phyloP scores from a whole-genome alignment of 495 filamentous ascomycete genomes.

The Collariella sp. region DNA sequence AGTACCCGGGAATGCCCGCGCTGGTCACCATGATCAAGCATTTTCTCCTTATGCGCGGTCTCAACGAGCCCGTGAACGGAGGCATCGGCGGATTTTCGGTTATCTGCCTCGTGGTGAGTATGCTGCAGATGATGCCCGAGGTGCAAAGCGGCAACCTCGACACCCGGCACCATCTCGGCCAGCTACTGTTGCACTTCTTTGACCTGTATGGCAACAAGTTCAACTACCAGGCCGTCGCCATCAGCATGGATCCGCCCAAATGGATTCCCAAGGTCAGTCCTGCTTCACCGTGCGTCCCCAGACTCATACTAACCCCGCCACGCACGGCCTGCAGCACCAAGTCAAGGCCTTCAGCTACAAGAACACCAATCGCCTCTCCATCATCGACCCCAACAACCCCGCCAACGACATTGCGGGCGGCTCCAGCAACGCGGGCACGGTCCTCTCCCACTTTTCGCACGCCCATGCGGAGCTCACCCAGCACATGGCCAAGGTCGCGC shows the following conservation, averaged over 20 bases:
- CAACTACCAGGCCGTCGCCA: conserved; percentile 54
- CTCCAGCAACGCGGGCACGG: conserved; percentile 52
- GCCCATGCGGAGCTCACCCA: conserved; percentile 49
- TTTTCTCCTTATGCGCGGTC: conserved; percentile 73
- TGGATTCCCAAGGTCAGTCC: conserved; percentile 63
- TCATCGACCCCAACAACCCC: conserved; percentile 80
- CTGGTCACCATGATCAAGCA: conserved; percentile 86
- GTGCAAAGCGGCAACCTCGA: conserved; percentile 48
- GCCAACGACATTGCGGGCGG: conserved; percentile 82
- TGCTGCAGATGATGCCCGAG: conserved; percentile 69
- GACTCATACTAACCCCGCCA: too few relatives aligned
- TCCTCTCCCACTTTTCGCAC: conserved; percentile 55
- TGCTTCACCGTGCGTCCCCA: not conserved
- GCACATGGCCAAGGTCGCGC: conserved; percentile 44
- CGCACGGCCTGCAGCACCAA: conserved; percentile 29
- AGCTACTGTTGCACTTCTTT: conserved; percentile 75
- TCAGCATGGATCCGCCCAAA: conserved; percentile 62
- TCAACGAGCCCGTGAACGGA: conserved; percentile 84
- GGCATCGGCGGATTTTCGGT: conserved; percentile 93
- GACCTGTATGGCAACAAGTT: conserved; percentile 80
- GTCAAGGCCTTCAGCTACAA: conserved; percentile 34
- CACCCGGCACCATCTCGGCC: conserved; percentile 58
- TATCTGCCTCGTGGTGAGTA: conserved; percentile 82
- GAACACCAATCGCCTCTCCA: conserved; percentile 52
- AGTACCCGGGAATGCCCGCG: conserved; percentile 74